Conservation (phyloP, 768 basidiomycete species). For the Fistulinella prunicolor region DNA sequence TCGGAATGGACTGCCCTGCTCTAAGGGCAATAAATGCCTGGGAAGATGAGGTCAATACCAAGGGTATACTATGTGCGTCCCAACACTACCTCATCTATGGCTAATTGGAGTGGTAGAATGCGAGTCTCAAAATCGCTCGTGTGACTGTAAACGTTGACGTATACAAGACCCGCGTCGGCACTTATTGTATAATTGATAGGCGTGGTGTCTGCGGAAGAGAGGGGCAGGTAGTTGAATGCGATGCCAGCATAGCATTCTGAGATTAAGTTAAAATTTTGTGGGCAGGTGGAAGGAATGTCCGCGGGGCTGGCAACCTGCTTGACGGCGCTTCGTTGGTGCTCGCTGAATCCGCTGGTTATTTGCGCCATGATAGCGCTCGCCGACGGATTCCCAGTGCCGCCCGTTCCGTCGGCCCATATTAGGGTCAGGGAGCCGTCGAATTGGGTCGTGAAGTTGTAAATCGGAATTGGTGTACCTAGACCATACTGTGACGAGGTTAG, state of each 20-base stretch:
- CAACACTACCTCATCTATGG: constrained; percentile 59
- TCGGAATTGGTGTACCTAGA: constrained; percentile 53
- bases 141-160: constrained; percentile 64
- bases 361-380: constrained; percentile 58
- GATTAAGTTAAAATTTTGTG: constrained; percentile 68
- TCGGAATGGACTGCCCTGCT: constrained; percentile 52
- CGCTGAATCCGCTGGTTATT: constrained; percentile 52
- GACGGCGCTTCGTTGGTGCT: constrained; percentile 47
- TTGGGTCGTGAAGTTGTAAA: constrained; percentile 43
- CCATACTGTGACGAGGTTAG: constrained; percentile 46
- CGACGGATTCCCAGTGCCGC: constrained; percentile 51
- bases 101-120: constrained; percentile 73
- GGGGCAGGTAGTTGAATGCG: constrained; percentile 56
- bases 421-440: constrained; percentile 54
- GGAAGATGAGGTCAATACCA: not conserved
- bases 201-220: constrained; percentile 25
- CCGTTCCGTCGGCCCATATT: constrained; percentile 69
- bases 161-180: constrained; percentile 60
- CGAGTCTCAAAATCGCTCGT: constrained; percentile 65
- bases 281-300: constrained; percentile 58
- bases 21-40: constrained; percentile 72
- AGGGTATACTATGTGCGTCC: not conserved
- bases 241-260: constrained; percentile 72
- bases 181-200: constrained; percentile 67
- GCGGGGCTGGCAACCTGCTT: constrained; percentile 44